phyloP scores from a whole-genome alignment of 768 basidiomycete species.

The Rhizopogon roseolus region DNA sequence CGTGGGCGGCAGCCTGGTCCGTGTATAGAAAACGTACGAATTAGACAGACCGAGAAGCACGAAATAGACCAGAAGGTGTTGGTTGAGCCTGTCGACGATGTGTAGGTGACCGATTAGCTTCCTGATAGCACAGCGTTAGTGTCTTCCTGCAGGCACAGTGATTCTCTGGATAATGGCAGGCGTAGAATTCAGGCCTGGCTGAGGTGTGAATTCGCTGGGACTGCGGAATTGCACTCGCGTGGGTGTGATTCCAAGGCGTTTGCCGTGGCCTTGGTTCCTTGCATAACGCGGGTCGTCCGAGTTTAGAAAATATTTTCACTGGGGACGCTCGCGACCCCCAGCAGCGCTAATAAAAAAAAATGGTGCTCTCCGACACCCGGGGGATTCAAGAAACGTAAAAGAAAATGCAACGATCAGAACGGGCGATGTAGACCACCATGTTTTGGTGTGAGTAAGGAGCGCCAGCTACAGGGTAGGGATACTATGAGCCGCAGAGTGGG shows the following conservation, averaged over 20 bases:
- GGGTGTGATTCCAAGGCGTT: not conserved
- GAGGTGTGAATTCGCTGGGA: not conserved
- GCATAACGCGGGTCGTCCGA: not conserved
- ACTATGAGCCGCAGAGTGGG: not conserved
- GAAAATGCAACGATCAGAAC: not conserved
- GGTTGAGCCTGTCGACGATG: not conserved
- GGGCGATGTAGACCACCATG: not conserved
- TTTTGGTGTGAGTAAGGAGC: not conserved
- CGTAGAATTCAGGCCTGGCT: not conserved
- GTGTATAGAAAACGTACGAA: not conserved
- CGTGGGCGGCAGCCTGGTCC: too few relatives aligned
- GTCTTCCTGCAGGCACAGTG: not conserved
- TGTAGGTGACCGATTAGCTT: not conserved
- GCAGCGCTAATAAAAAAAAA: not conserved
- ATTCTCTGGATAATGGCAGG: not conserved
- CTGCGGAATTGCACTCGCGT: not conserved
- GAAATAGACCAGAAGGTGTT: too few relatives aligned
- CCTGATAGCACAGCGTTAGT: not conserved
- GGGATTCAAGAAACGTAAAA: not conserved
- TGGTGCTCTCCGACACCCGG: not conserved
- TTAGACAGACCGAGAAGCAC: not conserved
- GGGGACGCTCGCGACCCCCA: not conserved
- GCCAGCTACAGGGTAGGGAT: not conserved
- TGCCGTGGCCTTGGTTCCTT: too few relatives aligned
- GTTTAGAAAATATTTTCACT: not conserved